Evolutionary conservation across 495 filamentous ascomycete species (phyloP).

Genomic region (Annulohypoxylon stygium): DNA sequence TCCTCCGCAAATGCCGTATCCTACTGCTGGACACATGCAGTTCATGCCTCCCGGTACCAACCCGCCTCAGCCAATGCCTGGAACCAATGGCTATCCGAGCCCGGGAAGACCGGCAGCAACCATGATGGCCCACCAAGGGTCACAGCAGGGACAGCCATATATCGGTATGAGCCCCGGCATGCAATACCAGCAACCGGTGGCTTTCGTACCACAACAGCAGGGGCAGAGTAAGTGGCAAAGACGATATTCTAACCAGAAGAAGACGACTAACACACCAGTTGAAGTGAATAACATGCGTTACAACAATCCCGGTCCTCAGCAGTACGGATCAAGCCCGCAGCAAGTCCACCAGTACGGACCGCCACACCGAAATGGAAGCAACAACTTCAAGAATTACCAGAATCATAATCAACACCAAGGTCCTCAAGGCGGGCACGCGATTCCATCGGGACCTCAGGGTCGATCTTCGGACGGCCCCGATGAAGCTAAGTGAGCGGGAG

Average conservation of each 20-base stretch:
- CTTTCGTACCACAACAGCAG: conserved; percentile 72
- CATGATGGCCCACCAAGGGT: conserved; percentile 80
- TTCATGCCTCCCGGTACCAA: conserved; percentile 73
- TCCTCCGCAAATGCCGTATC: conserved; percentile 79
- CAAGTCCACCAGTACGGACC: conserved; percentile 73
- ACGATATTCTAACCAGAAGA: conserved; percentile 35
- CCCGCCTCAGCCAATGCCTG: conserved; percentile 70
- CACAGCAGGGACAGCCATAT: conserved; percentile 81
- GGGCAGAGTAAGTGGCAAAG: conserved; percentile 73
- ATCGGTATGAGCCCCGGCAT: conserved; percentile 73
- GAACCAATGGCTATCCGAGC: conserved; percentile 84
- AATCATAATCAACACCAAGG: conserved; percentile 64
- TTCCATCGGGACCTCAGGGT: conserved; percentile 48
- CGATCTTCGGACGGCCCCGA: conserved; percentile 52
- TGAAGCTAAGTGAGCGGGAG: conserved; percentile 52
- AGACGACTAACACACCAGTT: conserved; percentile 49
- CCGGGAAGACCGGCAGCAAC: conserved; percentile 81
- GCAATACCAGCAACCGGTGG: conserved; percentile 74
- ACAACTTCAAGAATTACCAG: conserved; percentile 64
- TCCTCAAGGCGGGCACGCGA: conserved; percentile 43
- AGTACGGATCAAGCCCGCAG: conserved; percentile 72
- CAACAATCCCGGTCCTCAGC: conserved; percentile 70
- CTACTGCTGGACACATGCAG: conserved; percentile 67
- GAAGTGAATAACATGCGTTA: conserved; percentile 73
- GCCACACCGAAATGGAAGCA: conserved; percentile 69